These are phyloP conservation scores for Saccharomycopsis schoenii DNA, from an alignment of 805 yeast genomes.

Conservation along the genomic window DNA sequence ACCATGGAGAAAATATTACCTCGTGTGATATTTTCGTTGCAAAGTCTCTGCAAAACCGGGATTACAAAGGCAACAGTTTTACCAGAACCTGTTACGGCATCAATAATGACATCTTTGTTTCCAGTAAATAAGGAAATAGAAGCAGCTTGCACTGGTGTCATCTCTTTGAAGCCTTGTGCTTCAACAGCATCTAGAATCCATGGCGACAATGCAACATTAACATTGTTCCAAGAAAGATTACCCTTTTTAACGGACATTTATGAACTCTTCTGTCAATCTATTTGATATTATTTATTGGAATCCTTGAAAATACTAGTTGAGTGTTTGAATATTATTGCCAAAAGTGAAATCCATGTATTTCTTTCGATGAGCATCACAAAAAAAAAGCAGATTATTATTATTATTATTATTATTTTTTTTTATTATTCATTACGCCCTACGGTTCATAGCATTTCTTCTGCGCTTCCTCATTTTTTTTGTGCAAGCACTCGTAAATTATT, in stretches of 20 bases:
- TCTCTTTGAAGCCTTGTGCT: slow-evolving; percentile 63
- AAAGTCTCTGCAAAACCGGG: slow-evolving; percentile 66
- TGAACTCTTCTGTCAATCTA: no score
- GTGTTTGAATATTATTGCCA: neutral
- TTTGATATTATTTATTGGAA: neutral
- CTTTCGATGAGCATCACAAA: neutral
- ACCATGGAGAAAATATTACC: slow-evolving; percentile 69
- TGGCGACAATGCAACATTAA: slow-evolving; percentile 8
- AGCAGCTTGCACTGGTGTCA: slow-evolving; percentile 98
- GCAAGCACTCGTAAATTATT: neutral
- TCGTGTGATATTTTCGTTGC: slow-evolving; percentile 26
- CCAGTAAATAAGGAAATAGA: slow-evolving; percentile 76
- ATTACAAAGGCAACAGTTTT: slow-evolving; percentile 85
- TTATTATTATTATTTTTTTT: neutral
- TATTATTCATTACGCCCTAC: neutral
- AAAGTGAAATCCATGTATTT: no score
- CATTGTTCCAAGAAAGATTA: slow-evolving; percentile 8
- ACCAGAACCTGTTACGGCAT: slow-evolving; percentile 98
- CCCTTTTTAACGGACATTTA: slow-evolving; percentile 3
- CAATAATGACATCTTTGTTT: slow-evolving; percentile 92
- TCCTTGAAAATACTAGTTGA: no score
- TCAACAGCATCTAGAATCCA: slow-evolving; percentile 41
- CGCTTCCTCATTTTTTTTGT: neutral
- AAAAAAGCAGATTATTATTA: neutral
- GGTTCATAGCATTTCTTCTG: neutral